Base-by-base conservation (phyloP, 148 eudicot species). In the Selenicereus undatus region DNA sequence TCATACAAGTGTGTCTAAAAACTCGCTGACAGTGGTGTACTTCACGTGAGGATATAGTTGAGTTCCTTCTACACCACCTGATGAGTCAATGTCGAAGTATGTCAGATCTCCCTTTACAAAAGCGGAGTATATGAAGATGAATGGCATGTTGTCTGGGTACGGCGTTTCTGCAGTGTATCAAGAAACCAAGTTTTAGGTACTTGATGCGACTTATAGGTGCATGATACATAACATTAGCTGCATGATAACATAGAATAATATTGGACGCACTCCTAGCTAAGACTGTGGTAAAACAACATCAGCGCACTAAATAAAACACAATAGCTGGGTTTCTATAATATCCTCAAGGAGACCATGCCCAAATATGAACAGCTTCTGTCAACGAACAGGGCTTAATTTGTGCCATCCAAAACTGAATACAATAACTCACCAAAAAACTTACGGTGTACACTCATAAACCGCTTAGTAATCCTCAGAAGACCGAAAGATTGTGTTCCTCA, bases 71-170 rank as follows among this genome's bases (percentile, higher is more conserved):
- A 90, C 89, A 11, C 94, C 94, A 72, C 85, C 86, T 3, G 93
- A 81, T 77, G 91, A 78, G 80, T 90, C 87, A 2, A 89, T 83
- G 77, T 90, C 93, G 22, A 91, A 94, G 77, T 92, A 92, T 13
- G 93, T 91, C 42, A 91, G 96, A 84, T 94, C 96, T 76, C 98
- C 96, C 81, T 90, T 94, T 32, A 94, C 91, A 75, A 94, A 94
- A 22, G 89, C 90, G 14, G 89, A 84, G 82, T 91, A 92, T 86
- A 89, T 86, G 90, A 92, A 90, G 39, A 92, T 83, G 79, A 89
- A 79, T 73, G 82, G 82, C 89, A 84, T 85, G 83, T 89, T 90
- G 68, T 85, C 80, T 26, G 96, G 98, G 76, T 86, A 92, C 29
- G 90, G 92, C 68, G 90, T 90, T 82, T 91, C 97, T 93, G 94